These are phyloP conservation scores for Aechmea fasciata DNA, from an alignment of 176 grass and related monocot genomes.

Conservation along the genomic window DNA sequence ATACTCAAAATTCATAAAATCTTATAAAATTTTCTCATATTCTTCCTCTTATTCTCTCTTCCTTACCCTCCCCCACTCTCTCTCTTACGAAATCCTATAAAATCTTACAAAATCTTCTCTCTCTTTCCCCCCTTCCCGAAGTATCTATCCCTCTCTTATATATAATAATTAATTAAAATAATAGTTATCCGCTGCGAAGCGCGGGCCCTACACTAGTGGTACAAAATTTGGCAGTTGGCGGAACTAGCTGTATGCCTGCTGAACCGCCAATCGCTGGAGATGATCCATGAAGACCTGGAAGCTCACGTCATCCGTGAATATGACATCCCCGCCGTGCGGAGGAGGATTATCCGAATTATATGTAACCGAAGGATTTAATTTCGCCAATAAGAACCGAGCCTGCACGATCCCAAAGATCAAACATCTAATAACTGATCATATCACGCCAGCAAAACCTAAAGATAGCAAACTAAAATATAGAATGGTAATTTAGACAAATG, in stretches of 20 bases:
- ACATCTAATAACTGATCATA: constrained; percentile 13
- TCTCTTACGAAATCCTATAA: no score
- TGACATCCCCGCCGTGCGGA: constrained; percentile 58
- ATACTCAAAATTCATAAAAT: no score
- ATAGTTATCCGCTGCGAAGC: no score
- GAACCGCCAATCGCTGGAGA: constrained; percentile 72
- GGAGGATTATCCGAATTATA: constrained; percentile 65
- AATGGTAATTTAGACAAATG: no score
- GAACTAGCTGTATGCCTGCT: constrained; percentile 26
- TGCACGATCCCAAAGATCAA: constrained; percentile 29
- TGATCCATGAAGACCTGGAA: constrained; percentile 92
- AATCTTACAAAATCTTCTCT: no score
- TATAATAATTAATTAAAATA: no score
- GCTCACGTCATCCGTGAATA: constrained; percentile 97
- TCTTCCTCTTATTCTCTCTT: no score
- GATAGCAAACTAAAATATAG: neutral
- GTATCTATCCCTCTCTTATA: no score
- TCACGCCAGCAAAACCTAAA: neutral
- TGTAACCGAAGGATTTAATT: constrained; percentile 78
- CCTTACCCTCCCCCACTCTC: no score
- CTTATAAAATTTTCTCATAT: no score
- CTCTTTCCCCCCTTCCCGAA: no score
- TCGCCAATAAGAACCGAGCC: constrained; percentile 86
- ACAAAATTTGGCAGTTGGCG: constrained; percentile 13
- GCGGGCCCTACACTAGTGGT: no score